Evolutionary conservation across 805 yeast genomes (phyloP).

Genomic region (Wickerhamomyces canadensis): DNA sequence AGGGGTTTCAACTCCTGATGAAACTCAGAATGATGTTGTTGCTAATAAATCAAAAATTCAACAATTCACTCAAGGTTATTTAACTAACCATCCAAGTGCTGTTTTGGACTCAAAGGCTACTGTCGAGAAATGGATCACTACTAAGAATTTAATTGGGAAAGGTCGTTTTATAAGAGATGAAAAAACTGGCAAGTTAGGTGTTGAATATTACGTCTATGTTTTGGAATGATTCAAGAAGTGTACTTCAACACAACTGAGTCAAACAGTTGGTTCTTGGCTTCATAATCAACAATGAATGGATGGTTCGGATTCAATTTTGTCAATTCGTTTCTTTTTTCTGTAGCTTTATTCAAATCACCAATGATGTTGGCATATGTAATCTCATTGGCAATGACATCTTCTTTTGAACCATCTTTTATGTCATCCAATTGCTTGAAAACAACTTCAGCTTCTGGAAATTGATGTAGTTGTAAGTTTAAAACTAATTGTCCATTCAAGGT

Average conservation of each 20-base stretch:
- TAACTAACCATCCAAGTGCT: slow-evolving; percentile 43
- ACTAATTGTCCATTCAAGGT: slow-evolving; percentile 62
- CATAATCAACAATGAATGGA: slow-evolving; percentile 49
- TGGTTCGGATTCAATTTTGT: slow-evolving; percentile 46
- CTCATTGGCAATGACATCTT: slow-evolving; percentile 56
- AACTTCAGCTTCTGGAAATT: slow-evolving; percentile 78
- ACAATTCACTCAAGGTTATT: slow-evolving; percentile 42
- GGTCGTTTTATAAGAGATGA: slow-evolving; percentile 53
- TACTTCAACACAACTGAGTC: slow-evolving; percentile 27
- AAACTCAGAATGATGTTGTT: slow-evolving; percentile 31
- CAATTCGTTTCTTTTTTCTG: slow-evolving; percentile 41
- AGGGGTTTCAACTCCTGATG: slow-evolving; percentile 41
- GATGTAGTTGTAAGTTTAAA: slow-evolving; percentile 71
- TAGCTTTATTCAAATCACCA: slow-evolving; percentile 32
- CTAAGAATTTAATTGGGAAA: slow-evolving; percentile 47
- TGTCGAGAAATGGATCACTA: slow-evolving; percentile 45
- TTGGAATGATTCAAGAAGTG: slow-evolving; percentile 9
- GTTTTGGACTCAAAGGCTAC: slow-evolving; percentile 36
- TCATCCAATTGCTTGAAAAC: slow-evolving; percentile 43
- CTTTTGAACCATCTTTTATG: slow-evolving; percentile 31
- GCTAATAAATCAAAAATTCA: slow-evolving; percentile 25
- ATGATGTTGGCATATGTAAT: slow-evolving; percentile 56
- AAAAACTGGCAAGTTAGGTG: slow-evolving; percentile 38
- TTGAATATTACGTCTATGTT: slow-evolving; percentile 46
- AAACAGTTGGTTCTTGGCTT: slow-evolving; percentile 58